Evolutionary conservation across 1,139 yeast genomes (phyloP).

Genomic region (Yamadazyma kanchanaburiensis): DNA sequence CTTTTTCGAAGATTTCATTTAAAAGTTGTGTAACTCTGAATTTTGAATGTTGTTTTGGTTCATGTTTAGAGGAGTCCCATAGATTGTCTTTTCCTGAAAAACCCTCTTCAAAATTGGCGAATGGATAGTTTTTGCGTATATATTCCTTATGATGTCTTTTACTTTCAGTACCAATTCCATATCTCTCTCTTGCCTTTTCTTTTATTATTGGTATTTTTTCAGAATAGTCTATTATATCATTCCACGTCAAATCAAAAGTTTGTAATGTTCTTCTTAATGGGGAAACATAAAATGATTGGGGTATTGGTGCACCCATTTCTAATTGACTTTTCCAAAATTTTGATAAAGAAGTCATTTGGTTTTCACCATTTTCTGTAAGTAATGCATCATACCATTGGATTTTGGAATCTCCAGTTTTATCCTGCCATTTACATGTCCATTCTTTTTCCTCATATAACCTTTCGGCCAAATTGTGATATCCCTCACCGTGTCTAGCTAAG

Average conservation of each 20-base stretch:
- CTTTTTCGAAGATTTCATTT: conserved; percentile 27
- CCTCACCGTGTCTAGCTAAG: conserved; percentile 41
- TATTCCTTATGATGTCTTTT: conserved; percentile 27
- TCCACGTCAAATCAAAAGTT: conserved; percentile 31
- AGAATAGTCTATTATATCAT: conserved; percentile 10
- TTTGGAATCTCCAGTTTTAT: conserved; percentile 25
- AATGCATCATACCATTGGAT: conserved; percentile 37
- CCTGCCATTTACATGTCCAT: conserved; percentile 35
- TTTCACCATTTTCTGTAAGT: conserved; percentile 26
- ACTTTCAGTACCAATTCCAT: conserved; percentile 37
- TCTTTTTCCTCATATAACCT: conserved; percentile 13
- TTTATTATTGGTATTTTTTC: conserved; percentile 23
- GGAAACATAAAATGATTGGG: conserved; percentile 29
- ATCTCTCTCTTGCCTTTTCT: conserved; percentile 34
- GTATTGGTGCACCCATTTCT: conserved; percentile 20
- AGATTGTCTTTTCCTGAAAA: conserved; percentile 25
- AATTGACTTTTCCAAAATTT: conserved; percentile 18
- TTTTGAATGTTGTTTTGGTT: conserved; percentile 22
- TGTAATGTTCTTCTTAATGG: conserved; percentile 34
- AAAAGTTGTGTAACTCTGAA: conserved; percentile 28
- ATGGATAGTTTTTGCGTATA: conserved; percentile 20
- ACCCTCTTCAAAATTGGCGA: conserved; percentile 25
- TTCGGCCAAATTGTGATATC: conserved; percentile 35
- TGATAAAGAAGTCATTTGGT: conserved; percentile 18
- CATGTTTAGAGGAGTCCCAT: conserved; percentile 27